Conservation (phyloP, 148 eudicot genomes). For the Fallopia convolvulus region DNA sequence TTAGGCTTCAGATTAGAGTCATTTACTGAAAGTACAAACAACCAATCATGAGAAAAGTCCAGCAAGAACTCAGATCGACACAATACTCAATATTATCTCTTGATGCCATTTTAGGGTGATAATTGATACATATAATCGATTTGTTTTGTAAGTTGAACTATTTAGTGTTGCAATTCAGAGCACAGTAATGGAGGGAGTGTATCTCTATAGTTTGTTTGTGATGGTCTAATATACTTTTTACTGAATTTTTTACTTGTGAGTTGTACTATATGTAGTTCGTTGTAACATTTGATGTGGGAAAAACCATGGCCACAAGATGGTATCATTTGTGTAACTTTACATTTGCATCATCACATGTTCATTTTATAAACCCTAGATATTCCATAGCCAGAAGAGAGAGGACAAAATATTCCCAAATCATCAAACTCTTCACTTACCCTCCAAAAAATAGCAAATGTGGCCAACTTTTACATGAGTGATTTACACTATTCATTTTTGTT, state of each 20-base stretch:
- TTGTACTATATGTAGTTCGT: neutral
- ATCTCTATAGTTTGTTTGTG: conserved; percentile 17
- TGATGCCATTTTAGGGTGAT: no score
- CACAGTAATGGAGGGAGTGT: no score
- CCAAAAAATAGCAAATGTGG: neutral
- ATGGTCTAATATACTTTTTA: neutral
- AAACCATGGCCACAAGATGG: neutral
- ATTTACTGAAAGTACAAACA: no score
- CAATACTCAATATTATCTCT: no score
- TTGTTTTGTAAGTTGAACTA: no score
- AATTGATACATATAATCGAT: no score
- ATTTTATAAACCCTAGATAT: neutral
- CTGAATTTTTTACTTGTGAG: neutral
- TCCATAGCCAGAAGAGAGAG: neutral
- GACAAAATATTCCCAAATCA: neutral
- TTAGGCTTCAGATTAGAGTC: no score
- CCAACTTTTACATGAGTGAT: neutral
- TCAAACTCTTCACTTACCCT: neutral
- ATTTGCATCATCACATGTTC: neutral
- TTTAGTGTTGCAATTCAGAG: no score
- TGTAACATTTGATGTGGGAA: neutral
- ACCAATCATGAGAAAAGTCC: no score
- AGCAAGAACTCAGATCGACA: no score
- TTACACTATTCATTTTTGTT: neutral
- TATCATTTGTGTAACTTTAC: neutral